These are phyloP conservation scores for Typha latifolia DNA, from an alignment of 176 grass and related monocot species.

Conservation along the genomic window DNA sequence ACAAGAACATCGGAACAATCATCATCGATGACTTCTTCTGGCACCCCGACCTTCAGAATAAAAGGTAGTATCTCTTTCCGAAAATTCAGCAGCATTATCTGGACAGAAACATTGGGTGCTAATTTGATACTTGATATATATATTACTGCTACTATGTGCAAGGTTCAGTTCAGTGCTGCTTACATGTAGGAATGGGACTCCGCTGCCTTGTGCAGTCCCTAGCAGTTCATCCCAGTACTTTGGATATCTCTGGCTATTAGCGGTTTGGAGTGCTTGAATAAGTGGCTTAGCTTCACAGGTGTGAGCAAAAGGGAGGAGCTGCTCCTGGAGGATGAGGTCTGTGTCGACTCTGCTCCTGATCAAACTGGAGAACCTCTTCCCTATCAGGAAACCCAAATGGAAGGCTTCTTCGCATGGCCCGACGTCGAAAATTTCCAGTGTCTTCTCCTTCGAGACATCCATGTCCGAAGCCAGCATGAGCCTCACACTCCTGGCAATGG, in stretches of 20 bases:
- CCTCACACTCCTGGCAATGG: too few relatives aligned
- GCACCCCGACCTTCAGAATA: neutral
- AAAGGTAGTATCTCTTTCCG: conserved; percentile 80
- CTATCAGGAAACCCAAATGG: conserved; percentile 38
- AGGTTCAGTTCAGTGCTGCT: neutral
- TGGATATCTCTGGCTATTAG: conserved; percentile 48
- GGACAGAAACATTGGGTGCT: conserved; percentile 4
- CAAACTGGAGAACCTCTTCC: conserved; percentile 36
- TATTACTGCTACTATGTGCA: neutral
- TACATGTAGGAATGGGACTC: conserved; percentile 55
- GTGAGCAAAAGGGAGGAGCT: conserved; percentile 65
- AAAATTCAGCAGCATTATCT: conserved; percentile 66
- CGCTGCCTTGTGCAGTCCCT: conserved; percentile 53
- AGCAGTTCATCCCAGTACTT: conserved; percentile 68
- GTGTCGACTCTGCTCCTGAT: conserved; percentile 52
- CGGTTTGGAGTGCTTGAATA: conserved; percentile 35
- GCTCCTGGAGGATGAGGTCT: conserved; percentile 46
- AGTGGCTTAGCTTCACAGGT: conserved; percentile 31
- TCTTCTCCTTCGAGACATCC: neutral
- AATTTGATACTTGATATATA: neutral
- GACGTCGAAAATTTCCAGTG: conserved; percentile 41
- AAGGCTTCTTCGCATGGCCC: conserved; percentile 35
- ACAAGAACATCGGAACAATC: conserved; percentile 75
- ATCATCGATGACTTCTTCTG: conserved; percentile 22
- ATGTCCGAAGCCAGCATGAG: neutral